Evolutionary conservation across 2,329 filamentous ascomycete genomes (phyloP).

Genomic region (Aschersonia sp.): DNA sequence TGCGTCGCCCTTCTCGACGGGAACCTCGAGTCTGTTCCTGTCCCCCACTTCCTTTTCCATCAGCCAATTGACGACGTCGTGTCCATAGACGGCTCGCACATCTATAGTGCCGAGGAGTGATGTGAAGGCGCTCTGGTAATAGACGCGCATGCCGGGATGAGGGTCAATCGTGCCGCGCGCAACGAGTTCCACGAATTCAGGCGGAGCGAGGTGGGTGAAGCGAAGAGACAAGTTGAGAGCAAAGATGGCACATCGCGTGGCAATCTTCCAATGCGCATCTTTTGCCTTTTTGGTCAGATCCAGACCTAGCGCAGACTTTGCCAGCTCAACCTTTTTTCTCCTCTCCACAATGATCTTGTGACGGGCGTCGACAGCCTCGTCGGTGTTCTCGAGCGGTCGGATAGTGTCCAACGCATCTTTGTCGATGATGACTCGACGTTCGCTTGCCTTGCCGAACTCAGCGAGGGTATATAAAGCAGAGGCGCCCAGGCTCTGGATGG

Average conservation of each 20-base stretch:
- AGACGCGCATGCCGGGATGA: conserved; percentile 70
- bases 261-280: conserved; percentile 91
- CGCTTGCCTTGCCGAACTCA: conserved; percentile 81
- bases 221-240: conserved; percentile 81
- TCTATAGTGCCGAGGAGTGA: conserved; percentile 73
- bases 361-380: conserved; percentile 39
- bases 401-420: conserved; percentile 56
- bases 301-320: conserved; percentile 66
- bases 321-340: conserved; percentile 62
- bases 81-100: conserved; percentile 70
- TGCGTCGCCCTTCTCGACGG: conserved; percentile 59
- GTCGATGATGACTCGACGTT: conserved; percentile 74
- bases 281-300: conserved; percentile 68
- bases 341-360: conserved; percentile 63
- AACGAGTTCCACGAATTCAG: conserved; percentile 71
- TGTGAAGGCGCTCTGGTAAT: conserved; percentile 69
- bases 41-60: conserved; percentile 60
- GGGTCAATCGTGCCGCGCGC: conserved; percentile 74
- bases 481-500: conserved; percentile 78
- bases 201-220: conserved; percentile 76
- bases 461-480: conserved; percentile 74
- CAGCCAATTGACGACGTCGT: conserved; percentile 79
- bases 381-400: conserved; percentile 51
- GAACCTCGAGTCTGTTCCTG: conserved; percentile 60
- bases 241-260: conserved; percentile 77